Percentiles rank a stretch among this genome's conserved stretches.
These are phyloP conservation scores for Puccinia novopanici DNA, from an alignment of 1,284 basidiomycete species.

Conservation along the genomic window DNA sequence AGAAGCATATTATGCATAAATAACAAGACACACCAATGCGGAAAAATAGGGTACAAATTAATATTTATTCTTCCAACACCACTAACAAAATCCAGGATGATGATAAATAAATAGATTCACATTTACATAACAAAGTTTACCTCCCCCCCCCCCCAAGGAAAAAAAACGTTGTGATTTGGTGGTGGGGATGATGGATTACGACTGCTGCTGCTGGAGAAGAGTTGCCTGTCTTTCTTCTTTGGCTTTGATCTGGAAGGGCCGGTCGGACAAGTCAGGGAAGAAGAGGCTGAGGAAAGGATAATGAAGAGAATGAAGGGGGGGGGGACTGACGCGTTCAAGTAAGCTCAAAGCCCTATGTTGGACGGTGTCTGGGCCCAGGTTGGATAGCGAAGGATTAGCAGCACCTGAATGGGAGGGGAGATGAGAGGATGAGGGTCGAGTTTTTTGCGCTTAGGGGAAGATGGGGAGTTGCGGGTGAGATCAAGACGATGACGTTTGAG, in stretches of 20 bases:
- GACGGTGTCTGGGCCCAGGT: neutral
- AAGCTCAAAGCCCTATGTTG: constrained; percentile 18
- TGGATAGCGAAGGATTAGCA: neutral
- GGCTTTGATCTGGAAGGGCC: neutral
- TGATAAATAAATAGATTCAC: too few species aligned
- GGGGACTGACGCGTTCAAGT: constrained; percentile 37
- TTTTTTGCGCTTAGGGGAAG: constrained; percentile 9
- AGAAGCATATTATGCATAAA: too few species aligned
- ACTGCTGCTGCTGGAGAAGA: neutral
- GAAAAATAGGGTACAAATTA: too few species aligned
- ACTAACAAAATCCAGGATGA: too few species aligned
- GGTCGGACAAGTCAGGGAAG: neutral
- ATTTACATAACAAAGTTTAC: too few species aligned
- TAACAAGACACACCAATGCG: too few species aligned
- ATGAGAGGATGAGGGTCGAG: neutral
- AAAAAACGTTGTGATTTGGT: neutral
- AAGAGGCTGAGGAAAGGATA: neutral
- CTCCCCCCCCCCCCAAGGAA: too few species aligned
- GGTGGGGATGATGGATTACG: neutral
- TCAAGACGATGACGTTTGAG: neutral
- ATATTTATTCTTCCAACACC: too few species aligned
- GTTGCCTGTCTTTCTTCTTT: neutral
- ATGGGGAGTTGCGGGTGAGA: neutral
- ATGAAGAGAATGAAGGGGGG: neutral
- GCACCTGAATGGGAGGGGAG: neutral